Percentiles rank a stretch among this genome's conserved stretches.
These are phyloP conservation scores for Phialophora expanda DNA, from an alignment of 2,329 filamentous ascomycete genomes.

Conservation along the genomic window DNA sequence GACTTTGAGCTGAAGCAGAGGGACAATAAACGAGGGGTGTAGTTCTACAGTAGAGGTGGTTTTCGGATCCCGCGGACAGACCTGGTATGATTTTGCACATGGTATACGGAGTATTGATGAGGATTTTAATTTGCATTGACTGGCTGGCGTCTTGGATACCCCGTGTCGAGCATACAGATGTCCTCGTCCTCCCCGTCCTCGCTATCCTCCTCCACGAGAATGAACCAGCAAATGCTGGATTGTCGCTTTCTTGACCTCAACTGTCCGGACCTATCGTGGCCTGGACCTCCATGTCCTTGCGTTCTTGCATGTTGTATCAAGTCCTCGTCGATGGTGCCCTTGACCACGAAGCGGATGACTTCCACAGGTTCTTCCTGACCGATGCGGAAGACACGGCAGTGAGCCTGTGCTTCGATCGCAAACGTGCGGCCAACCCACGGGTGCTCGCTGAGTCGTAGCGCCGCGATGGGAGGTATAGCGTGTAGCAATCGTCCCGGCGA, in stretches of 20 bases:
- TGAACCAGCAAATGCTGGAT: constrained; percentile 38
- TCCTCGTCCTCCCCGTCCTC: constrained; percentile 27
- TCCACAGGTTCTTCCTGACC: constrained; percentile 67
- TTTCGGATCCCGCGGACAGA: neutral
- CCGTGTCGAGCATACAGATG: neutral
- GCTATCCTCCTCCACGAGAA: constrained; percentile 30
- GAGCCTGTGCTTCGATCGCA: constrained; percentile 67
- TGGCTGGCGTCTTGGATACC: neutral
- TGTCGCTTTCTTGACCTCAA: constrained; percentile 28
- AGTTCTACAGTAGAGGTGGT: neutral
- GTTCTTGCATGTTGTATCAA: constrained; percentile 61
- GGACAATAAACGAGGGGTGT: constrained; percentile 8
- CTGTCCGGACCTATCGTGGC: constrained; percentile 30
- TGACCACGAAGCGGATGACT: constrained; percentile 63
- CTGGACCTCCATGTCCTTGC: constrained; percentile 58
- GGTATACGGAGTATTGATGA: neutral
- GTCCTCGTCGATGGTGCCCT: constrained; percentile 63
- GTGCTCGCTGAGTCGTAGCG: no score
- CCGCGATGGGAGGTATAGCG: no score
- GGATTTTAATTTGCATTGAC: neutral
- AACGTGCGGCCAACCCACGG: no score
- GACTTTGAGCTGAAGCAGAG: constrained; percentile 22
- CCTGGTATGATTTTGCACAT: neutral
- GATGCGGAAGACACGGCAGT: constrained; percentile 50
- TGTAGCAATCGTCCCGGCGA: no score